A percentile compares a stretch with the other conserved stretches of the same genome.
phyloP scores from a whole-genome alignment of 73 alveolate genomes.

The Stentor roeselii region DNA sequence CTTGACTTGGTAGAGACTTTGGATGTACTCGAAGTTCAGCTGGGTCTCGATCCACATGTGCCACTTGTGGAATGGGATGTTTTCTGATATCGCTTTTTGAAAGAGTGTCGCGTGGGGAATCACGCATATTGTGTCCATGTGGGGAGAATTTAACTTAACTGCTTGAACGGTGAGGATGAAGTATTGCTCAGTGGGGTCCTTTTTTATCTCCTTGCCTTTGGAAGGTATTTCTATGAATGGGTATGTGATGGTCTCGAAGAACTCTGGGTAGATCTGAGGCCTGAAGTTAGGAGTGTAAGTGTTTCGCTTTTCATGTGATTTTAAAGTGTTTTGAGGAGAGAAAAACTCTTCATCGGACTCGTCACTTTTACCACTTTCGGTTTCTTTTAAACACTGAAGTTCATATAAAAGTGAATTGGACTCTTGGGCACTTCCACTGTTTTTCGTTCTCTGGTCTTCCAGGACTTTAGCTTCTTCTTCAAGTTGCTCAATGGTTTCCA shows the following conservation, averaged over 20 bases:
- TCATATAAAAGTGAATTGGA: neutral
- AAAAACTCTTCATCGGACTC: neutral
- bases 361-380: too few species aligned
- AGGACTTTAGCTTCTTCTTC: slow-evolving; percentile 19
- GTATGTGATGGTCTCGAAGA: neutral
- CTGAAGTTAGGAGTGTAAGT: neutral
- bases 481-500: neutral
- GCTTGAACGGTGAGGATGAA: slow-evolving; percentile 1
- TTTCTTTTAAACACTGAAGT: neutral
- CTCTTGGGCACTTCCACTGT: neutral
- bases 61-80: slow-evolving; percentile 22
- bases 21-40: slow-evolving; percentile 2
- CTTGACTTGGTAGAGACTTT: neutral
- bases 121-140: slow-evolving; percentile 10
- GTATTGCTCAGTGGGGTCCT: slow-evolving; percentile 5
- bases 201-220: neutral
- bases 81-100: slow-evolving; percentile 2
- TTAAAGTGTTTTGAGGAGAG: too few species aligned
- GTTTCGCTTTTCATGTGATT: neutral
- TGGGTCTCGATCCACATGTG: slow-evolving; percentile 22
- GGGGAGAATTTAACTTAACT: slow-evolving; percentile 11
- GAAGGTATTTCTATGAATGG: neutral
- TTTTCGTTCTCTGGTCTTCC: neutral
- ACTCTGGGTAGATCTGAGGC: too few species aligned
- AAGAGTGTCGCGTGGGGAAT: neutral